These are phyloP conservation scores for Elsinoe perseae DNA, from an alignment of 2,329 filamentous ascomycete species.

Conservation along the genomic window DNA sequence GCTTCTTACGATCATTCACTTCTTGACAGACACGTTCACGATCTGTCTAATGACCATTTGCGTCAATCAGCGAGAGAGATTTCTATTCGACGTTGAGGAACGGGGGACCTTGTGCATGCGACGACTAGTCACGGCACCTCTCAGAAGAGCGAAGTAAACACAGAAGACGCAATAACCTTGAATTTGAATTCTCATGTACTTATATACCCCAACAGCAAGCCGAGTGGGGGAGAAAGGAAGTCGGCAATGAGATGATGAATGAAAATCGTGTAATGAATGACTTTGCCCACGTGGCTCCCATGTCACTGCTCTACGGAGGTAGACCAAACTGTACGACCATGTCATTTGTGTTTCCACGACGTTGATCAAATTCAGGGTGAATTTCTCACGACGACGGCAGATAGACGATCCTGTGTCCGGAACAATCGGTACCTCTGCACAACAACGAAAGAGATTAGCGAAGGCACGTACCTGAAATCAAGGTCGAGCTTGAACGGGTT, in stretches of 20 bases:
- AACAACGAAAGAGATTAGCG: neutral
- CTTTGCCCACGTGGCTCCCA: neutral
- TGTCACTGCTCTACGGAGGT: neutral
- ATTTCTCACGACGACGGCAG: neutral
- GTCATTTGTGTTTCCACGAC: neutral
- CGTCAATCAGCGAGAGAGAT: neutral
- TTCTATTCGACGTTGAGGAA: neutral
- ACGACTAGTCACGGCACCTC: neutral
- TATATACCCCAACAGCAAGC: conserved; percentile 9
- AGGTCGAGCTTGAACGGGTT: neutral
- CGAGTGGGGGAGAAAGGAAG: neutral
- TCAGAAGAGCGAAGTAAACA: neutral
- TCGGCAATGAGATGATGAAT: conserved; percentile 8
- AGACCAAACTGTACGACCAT: neutral
- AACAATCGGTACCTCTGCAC: neutral
- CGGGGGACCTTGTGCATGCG: neutral
- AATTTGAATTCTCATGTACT: conserved; percentile 5
- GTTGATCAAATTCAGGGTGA: neutral
- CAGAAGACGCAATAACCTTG: neutral
- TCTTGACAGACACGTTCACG: neutral
- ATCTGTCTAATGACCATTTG: neutral
- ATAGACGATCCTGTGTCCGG: neutral
- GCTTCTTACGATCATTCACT: neutral
- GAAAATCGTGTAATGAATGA: neutral
- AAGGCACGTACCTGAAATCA: neutral